Evolutionary conservation across 805 yeast species (phyloP).

Genomic region (Metschnikowia drakensbergensis): DNA sequence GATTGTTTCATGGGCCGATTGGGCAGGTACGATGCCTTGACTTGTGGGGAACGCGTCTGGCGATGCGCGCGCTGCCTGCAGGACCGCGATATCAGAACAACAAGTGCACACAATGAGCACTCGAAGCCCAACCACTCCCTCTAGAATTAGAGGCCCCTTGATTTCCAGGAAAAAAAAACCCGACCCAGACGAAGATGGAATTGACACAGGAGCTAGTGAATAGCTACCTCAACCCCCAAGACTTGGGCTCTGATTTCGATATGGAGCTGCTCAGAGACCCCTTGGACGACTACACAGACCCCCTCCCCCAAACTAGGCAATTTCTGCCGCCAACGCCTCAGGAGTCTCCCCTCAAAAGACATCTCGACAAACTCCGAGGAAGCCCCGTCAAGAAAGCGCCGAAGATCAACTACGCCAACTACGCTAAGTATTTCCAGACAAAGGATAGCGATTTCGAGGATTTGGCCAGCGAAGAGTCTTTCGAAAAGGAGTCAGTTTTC

Average conservation of each 20-base stretch:
- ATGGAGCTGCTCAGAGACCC: conserved; percentile 7
- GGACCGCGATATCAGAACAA: not conserved
- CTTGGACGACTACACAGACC: conserved; percentile 6
- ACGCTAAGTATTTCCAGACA: not conserved
- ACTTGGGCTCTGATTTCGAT: not conserved
- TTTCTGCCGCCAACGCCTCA: conserved; percentile 11
- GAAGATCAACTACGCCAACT: not conserved
- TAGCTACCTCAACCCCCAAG: conserved; percentile 4
- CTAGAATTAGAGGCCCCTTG: not conserved
- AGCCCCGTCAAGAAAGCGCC: conserved; percentile 12
- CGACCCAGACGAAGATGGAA: not conserved
- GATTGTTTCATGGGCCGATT: no score
- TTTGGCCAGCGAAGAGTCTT: not conserved
- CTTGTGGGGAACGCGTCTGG: no score
- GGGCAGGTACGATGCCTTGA: no score
- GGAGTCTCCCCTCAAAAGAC: conserved; percentile 9
- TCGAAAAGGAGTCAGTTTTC: not conserved
- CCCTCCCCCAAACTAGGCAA: not conserved
- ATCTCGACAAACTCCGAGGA: conserved; percentile 12
- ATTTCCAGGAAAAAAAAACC: not conserved
- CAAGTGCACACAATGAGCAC: not conserved
- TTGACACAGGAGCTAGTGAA: conserved; percentile 15
- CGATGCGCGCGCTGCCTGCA: not conserved
- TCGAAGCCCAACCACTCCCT: not conserved
- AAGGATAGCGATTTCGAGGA: not conserved